phyloP scores from a whole-genome alignment of 2,329 filamentous ascomycete genomes.

The Cercospora nicotianae region DNA sequence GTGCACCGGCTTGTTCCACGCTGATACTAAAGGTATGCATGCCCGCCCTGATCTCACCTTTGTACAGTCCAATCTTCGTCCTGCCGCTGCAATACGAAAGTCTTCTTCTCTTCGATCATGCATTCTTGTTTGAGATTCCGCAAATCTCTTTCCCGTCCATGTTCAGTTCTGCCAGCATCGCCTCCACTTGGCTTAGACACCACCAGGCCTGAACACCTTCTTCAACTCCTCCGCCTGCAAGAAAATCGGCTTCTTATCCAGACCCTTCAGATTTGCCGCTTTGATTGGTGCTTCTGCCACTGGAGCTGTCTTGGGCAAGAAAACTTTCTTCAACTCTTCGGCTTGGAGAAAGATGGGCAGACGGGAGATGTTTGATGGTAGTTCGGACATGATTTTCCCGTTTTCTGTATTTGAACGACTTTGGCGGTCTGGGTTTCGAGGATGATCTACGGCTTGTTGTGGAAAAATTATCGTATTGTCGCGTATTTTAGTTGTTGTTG shows the following conservation, averaged over 20 bases:
- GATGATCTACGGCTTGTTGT: neutral
- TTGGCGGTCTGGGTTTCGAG: neutral
- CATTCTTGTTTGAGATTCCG: too few relatives aligned
- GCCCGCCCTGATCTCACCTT: too few relatives aligned
- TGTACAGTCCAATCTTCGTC: too few relatives aligned
- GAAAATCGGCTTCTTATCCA: neutral
- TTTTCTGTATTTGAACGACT: neutral
- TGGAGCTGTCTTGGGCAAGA: neutral
- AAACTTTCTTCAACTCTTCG: neutral
- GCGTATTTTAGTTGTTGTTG: neutral
- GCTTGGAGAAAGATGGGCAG: neutral
- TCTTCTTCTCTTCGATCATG: too few relatives aligned
- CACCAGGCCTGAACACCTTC: constrained; percentile 1
- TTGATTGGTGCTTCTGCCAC: neutral
- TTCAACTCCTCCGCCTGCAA: constrained; percentile 9
- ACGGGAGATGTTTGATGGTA: neutral
- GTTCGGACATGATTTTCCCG: neutral
- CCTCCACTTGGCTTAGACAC: neutral
- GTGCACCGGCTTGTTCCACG: too few relatives aligned
- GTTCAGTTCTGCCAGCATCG: too few relatives aligned
- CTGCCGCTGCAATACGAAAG: too few relatives aligned
- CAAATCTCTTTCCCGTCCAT: neutral
- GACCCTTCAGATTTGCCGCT: neutral
- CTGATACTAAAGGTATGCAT: too few relatives aligned
- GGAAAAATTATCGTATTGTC: neutral